Evolutionary conservation across 768 basidiomycete species (phyloP).

Genomic region (Leccinum sublutescens): DNA sequence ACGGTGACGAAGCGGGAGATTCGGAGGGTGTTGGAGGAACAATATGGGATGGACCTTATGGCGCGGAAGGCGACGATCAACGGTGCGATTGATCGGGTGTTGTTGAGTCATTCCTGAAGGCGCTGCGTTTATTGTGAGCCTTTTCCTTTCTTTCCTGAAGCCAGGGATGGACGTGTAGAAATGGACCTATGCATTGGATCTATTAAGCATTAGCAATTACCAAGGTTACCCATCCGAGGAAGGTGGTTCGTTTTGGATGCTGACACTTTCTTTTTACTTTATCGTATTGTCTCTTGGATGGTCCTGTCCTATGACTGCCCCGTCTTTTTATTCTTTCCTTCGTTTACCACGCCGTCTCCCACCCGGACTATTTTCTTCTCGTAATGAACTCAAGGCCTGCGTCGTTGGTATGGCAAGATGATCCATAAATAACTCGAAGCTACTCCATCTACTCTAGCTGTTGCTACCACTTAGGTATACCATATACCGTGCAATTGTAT

Average conservation of each 20-base stretch:
- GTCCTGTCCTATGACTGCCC: slow-evolving; percentile 2
- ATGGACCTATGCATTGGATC: slow-evolving; percentile 23
- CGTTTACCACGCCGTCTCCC: not conserved
- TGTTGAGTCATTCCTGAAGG: slow-evolving; percentile 47
- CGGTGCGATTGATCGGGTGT: slow-evolving; percentile 67
- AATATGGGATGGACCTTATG: slow-evolving; percentile 76
- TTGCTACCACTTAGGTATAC: not conserved
- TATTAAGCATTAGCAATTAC: slow-evolving; percentile 10
- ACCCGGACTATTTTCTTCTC: not conserved
- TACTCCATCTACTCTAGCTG: not conserved
- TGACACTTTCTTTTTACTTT: slow-evolving; percentile 8
- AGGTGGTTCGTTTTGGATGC: slow-evolving; percentile 11
- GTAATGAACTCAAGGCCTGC: not conserved
- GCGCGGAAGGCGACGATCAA: slow-evolving; percentile 74
- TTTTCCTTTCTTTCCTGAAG: not conserved
- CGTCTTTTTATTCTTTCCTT: not conserved
- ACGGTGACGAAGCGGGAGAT: slow-evolving; percentile 91
- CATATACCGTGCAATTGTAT: not conserved
- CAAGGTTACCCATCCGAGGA: slow-evolving; percentile 10
- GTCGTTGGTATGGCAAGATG: not conserved
- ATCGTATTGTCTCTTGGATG: slow-evolving; percentile 9
- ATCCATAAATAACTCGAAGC: not conserved
- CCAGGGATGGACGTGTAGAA: slow-evolving; percentile 12
- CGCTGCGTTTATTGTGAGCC: not conserved
- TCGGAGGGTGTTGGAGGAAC: slow-evolving; percentile 76